phyloP scores from a whole-genome alignment of 1,284 basidiomycete genomes.

The Sphagnurus paluster region DNA sequence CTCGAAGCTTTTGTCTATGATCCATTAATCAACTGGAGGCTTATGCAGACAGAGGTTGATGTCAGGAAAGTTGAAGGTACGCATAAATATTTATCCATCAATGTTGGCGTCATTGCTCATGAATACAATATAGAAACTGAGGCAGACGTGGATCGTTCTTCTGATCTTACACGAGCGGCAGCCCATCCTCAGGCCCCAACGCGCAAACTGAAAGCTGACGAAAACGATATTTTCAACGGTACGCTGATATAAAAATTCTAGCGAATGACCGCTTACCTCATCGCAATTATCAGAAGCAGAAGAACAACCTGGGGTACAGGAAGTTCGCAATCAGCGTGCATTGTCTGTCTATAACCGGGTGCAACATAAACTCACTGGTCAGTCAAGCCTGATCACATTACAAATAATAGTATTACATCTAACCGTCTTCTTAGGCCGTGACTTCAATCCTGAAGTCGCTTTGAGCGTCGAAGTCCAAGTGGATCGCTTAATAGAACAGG shows the following conservation, averaged over 20 bases:
- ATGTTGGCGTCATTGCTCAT: not conserved
- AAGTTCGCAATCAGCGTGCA: slow-evolving; percentile 89
- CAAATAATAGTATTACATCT: too few species aligned
- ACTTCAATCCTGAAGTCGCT: slow-evolving; percentile 83
- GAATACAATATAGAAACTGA: slow-evolving; percentile 40
- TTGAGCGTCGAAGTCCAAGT: slow-evolving; percentile 81
- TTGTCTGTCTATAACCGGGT: slow-evolving; percentile 92
- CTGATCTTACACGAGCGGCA: slow-evolving; percentile 65
- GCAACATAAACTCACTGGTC: slow-evolving; percentile 89
- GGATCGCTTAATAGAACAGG: slow-evolving; percentile 88
- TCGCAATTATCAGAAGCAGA: slow-evolving; percentile 46
- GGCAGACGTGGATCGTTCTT: slow-evolving; percentile 51
- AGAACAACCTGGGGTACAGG: slow-evolving; percentile 61
- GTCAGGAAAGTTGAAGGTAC: slow-evolving; percentile 61
- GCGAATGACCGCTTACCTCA: not conserved
- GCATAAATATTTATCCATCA: slow-evolving; percentile 13
- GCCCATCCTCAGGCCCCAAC: slow-evolving; percentile 75
- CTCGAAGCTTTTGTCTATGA: slow-evolving; percentile 95
- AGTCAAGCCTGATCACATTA: too few species aligned
- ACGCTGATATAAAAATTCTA: slow-evolving; percentile 6
- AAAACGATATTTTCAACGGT: slow-evolving; percentile 84
- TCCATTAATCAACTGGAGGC: slow-evolving; percentile 85
- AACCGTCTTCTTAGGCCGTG: slow-evolving; percentile 59
- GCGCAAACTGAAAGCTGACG: slow-evolving; percentile 76
- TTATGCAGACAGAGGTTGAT: slow-evolving; percentile 77